Evolutionary conservation across 1,139 yeast species (phyloP).

Genomic region (Candida anutae): DNA sequence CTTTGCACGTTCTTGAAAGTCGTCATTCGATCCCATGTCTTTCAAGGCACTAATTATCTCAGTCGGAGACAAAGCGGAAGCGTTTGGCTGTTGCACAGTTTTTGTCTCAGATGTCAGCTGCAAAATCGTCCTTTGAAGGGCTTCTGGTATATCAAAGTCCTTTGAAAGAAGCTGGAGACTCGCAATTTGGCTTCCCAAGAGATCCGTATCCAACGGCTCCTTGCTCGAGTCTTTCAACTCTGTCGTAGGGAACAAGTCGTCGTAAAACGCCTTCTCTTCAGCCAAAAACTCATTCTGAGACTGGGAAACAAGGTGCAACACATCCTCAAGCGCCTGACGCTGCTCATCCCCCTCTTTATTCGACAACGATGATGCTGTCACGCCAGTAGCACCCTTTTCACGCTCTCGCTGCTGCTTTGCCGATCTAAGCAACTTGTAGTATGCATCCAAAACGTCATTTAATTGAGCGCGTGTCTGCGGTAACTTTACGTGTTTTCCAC

Average conservation of each 20-base stretch:
- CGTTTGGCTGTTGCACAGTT: conserved; percentile 2
- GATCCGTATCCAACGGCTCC: conserved; percentile 32
- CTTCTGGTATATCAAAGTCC: conserved; percentile 67
- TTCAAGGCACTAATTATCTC: conserved; percentile 2
- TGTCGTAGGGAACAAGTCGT: conserved; percentile 6
- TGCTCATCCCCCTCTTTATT: conserved; percentile 8
- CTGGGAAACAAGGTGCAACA: conserved; percentile 23
- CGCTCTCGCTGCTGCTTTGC: conserved; percentile 1
- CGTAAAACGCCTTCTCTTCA: conserved; percentile 19
- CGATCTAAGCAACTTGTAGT: conserved; percentile 18
- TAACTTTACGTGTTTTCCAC: too few species aligned
- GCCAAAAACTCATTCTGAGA: conserved; percentile 18
- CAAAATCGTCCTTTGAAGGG: conserved; percentile 17
- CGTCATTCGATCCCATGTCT: conserved; percentile 1
- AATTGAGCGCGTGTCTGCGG: conserved; percentile 28
- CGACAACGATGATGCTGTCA: neutral
- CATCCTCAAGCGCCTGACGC: conserved; percentile 22
- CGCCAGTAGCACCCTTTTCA: neutral
- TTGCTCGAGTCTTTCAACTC: conserved; percentile 4
- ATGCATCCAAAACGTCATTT: conserved; percentile 22
- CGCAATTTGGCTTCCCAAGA: conserved; percentile 60
- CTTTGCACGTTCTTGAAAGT: conserved; percentile 22
- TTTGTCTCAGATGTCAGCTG: conserved; percentile 7
- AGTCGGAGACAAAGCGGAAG: neutral
- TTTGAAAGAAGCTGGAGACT: conserved; percentile 72